These are phyloP conservation scores for Medicago arabica DNA, from an alignment of 306 rosid species.

Conservation along the genomic window DNA sequence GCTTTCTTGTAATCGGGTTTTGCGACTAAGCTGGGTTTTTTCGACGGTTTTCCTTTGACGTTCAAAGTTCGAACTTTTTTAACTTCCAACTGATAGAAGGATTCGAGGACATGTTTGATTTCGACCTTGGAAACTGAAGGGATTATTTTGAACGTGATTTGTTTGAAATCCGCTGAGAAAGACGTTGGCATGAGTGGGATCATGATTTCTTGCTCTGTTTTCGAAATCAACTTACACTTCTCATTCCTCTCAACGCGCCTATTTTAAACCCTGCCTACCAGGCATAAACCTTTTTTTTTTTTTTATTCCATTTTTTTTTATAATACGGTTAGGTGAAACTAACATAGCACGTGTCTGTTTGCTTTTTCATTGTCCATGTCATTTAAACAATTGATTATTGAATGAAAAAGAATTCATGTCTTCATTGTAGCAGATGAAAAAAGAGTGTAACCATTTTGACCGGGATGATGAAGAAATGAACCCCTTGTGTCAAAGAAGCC, in stretches of 20 bases:
- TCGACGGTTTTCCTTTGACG: constrained; percentile 86
- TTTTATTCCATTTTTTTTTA: too few species aligned
- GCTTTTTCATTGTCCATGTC: too few species aligned
- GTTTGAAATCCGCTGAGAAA: constrained; percentile 57
- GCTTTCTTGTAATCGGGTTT: constrained; percentile 92
- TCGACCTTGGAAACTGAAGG: constrained; percentile 87
- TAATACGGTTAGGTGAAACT: too few species aligned
- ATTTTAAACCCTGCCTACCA: not conserved
- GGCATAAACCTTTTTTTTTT: not conserved
- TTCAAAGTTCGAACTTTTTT: constrained; percentile 80
- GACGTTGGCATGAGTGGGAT: constrained; percentile 60
- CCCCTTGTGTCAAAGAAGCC: too few species aligned
- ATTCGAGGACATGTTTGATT: constrained; percentile 71
- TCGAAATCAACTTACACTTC: not conserved
- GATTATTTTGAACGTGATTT: constrained; percentile 76
- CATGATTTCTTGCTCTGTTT: constrained; percentile 44
- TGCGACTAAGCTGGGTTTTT: constrained; percentile 59
- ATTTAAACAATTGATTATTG: too few species aligned
- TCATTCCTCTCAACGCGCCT: not conserved
- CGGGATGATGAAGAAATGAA: too few species aligned
- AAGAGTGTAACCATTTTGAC: too few species aligned
- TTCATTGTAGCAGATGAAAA: too few species aligned
- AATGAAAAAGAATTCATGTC: too few species aligned
- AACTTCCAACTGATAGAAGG: constrained; percentile 75
- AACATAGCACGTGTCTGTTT: too few species aligned